These are phyloP conservation scores for Arctium lappa DNA, from an alignment of 129 eudicot species.

Conservation along the genomic window DNA sequence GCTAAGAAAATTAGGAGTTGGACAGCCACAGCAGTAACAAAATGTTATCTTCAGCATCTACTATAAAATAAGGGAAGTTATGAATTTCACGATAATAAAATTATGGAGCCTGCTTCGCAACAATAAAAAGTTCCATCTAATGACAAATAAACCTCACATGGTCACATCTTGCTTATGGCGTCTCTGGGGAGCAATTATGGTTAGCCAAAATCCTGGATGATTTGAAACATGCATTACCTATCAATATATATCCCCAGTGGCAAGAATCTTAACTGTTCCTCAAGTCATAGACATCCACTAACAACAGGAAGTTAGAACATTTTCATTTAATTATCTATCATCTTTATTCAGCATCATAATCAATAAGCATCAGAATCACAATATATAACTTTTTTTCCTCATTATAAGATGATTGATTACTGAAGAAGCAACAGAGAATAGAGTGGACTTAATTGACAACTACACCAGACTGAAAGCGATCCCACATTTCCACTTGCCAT, in stretches of 20 bases:
- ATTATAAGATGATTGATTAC: background rate
- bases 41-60: background rate
- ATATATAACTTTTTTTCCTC: background rate
- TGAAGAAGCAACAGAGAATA: background rate
- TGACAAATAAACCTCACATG: background rate
- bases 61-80: background rate
- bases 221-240: background rate
- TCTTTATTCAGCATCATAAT: background rate
- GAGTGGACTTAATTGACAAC: background rate
- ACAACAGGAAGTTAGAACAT: background rate
- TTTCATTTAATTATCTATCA: background rate
- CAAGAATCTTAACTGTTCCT: background rate
- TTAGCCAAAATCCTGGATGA: background rate
- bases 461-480: background rate
- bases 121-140: background rate
- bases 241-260: background rate
- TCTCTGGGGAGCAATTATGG: background rate
- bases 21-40: background rate
- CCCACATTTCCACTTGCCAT: slow-evolving; percentile 2
- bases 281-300: slow-evolving; percentile 6
- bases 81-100: background rate
- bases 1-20: background rate
- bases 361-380: slow-evolving; percentile 1
- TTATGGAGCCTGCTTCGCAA: too few species aligned
- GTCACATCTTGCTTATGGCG: background rate